Percentiles rank a stretch among this genome's conserved stretches.
Evolutionary conservation across 1,284 basidiomycete species (phyloP).

Genomic region (Agroathelia rolfsii): DNA sequence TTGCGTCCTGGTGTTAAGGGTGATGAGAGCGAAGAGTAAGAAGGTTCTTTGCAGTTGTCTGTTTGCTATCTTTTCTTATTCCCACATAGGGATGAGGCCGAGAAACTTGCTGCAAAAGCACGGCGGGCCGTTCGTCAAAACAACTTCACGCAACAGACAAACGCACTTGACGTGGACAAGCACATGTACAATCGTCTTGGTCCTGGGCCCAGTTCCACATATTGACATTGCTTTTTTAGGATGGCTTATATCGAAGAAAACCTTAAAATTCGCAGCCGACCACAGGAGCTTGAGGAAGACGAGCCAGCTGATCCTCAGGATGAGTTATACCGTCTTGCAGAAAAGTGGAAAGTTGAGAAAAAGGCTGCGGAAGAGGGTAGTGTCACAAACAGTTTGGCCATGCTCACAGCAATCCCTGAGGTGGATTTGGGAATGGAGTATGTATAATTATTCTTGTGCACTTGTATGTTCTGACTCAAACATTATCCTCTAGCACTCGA

Average conservation of each 20-base stretch:
- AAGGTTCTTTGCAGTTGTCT: slow-evolving; percentile 19
- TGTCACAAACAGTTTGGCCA: slow-evolving; percentile 84
- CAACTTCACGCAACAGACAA: slow-evolving; percentile 97
- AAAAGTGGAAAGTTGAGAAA: slow-evolving; percentile 57
- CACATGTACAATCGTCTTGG: slow-evolving; percentile 77
- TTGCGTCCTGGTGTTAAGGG: slow-evolving; percentile 36
- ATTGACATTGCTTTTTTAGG: slow-evolving; percentile 38
- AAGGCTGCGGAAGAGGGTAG: slow-evolving; percentile 73
- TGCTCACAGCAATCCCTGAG: slow-evolving; percentile 95
- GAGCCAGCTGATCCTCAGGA: slow-evolving; percentile 65
- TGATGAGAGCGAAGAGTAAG: slow-evolving; percentile 52
- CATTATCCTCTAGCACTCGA: slow-evolving; percentile 48
- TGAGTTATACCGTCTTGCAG: slow-evolving; percentile 73
- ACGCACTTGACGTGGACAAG: slow-evolving; percentile 91
- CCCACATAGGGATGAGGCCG: slow-evolving; percentile 42
- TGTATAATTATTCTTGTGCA: slow-evolving; percentile 23
- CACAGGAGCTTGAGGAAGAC: slow-evolving; percentile 35
- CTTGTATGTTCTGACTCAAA: slow-evolving; percentile 1
- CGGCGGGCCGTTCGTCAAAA: slow-evolving; percentile 72
- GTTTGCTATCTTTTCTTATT: slow-evolving; percentile 1
- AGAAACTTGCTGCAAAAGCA: slow-evolving; percentile 58
- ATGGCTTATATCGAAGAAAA: slow-evolving; percentile 97
- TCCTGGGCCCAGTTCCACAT: not conserved
- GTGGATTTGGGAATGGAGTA: slow-evolving; percentile 98
- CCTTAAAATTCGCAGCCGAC: slow-evolving; percentile 66